A percentile compares a stretch with the other conserved stretches of the same genome.
phyloP scores from a whole-genome alignment of 2,329 filamentous ascomycete species.

The Aspergillus fijiensis region DNA sequence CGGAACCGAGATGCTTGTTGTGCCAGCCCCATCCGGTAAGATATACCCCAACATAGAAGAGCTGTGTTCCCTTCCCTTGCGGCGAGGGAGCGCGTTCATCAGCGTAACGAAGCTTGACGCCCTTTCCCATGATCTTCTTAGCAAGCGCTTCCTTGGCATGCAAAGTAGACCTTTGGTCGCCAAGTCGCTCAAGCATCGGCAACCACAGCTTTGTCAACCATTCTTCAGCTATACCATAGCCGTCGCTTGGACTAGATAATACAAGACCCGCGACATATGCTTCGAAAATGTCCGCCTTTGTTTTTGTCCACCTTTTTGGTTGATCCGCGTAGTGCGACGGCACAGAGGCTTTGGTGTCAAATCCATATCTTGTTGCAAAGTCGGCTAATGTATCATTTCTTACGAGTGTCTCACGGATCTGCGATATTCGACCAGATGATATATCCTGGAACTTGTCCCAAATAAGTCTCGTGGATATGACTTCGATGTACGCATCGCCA shows the following conservation, averaged over 20 bases:
- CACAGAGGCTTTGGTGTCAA: constrained; percentile 64
- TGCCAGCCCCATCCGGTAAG: constrained; percentile 50
- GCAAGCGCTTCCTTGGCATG: constrained; percentile 56
- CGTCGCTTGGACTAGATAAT: constrained; percentile 63
- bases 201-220: constrained; percentile 80
- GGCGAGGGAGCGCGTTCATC: constrained; percentile 39
- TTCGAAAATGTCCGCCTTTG: constrained; percentile 84
- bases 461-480: constrained; percentile 73
- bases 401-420: constrained; percentile 74
- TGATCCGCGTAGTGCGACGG: constrained; percentile 49
- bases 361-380: constrained; percentile 69
- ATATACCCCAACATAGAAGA: constrained; percentile 48
- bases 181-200: constrained; percentile 53
- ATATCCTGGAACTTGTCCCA: constrained; percentile 68
- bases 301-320: constrained; percentile 64
- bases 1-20: constrained; percentile 46
- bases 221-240: constrained; percentile 59
- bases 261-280: constrained; percentile 82
- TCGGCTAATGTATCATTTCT: constrained; percentile 74
- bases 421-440: constrained; percentile 67
- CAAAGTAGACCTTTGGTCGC: constrained; percentile 28
- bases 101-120: constrained; percentile 62
- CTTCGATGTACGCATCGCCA: constrained; percentile 81
- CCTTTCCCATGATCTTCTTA: constrained; percentile 55
- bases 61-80: constrained; percentile 39